A percentile compares a stretch with the other conserved stretches of the same genome.
Conservation (phyloP, 257 asterid species). For the Solanum medicagineum region DNA sequence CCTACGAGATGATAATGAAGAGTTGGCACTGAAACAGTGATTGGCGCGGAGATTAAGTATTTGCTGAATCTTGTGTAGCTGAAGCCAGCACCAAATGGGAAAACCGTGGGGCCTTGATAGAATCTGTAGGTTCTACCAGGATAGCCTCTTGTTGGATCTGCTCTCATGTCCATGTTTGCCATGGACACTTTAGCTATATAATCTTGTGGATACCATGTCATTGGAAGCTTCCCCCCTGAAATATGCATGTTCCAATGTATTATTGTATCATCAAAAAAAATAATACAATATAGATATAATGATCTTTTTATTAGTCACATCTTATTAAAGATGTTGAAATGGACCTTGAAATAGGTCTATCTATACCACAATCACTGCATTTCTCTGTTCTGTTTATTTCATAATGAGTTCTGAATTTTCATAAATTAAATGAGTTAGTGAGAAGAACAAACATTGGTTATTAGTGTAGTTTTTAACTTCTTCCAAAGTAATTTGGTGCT, state of each 20-base stretch:
- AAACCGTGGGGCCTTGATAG: slow-evolving; percentile 74
- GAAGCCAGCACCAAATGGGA: slow-evolving; percentile 63
- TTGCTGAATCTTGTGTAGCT: slow-evolving; percentile 55
- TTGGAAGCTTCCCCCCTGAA: slow-evolving; percentile 75
- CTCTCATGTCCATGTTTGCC: slow-evolving; percentile 74
- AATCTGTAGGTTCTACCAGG: slow-evolving; percentile 85
- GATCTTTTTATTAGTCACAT: neutral
- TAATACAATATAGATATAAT: neutral
- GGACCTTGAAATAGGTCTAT: neutral
- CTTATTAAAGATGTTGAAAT: neutral
- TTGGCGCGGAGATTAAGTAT: slow-evolving; percentile 41
- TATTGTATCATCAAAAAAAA: neutral
- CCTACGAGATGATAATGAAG: neutral
- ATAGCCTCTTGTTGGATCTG: slow-evolving; percentile 59
- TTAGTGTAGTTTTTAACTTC: neutral
- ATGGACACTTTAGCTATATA: slow-evolving; percentile 52
- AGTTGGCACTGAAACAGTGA: slow-evolving; percentile 33
- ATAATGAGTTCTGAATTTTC: neutral
- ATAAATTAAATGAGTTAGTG: neutral
- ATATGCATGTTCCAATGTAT: neutral
- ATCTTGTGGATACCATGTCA: slow-evolving; percentile 88
- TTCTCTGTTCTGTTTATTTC: neutral
- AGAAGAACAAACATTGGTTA: neutral
- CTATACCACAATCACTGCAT: neutral
- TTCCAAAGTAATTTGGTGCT: neutral